phyloP scores from a whole-genome alignment of 345 rosid species.

The Eucalyptus albens region DNA sequence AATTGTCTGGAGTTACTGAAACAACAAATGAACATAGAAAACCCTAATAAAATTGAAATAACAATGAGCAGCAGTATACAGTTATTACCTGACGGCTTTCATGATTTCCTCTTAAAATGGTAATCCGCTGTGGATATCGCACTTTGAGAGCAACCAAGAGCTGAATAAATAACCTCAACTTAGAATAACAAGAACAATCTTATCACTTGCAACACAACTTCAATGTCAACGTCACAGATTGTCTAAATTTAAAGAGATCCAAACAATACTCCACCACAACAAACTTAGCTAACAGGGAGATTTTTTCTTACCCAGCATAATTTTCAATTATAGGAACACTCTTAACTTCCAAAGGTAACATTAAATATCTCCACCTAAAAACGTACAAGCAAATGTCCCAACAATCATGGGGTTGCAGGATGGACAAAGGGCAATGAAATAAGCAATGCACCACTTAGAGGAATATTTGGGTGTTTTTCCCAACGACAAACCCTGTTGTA shows the following conservation, averaged over 20 bases:
- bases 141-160: constrained; percentile 80
- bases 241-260: not conserved
- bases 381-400: not conserved
- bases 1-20: not conserved
- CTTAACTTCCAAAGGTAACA: not conserved
- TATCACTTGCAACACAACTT: not conserved
- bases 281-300: not conserved
- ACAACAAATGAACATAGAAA: not conserved
- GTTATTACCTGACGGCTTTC: constrained; percentile 85
- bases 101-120: constrained; percentile 89
- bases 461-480: not conserved
- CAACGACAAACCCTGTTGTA: not conserved
- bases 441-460: not conserved
- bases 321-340: not conserved
- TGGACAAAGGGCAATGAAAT: not conserved
- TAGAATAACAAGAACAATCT: not conserved
- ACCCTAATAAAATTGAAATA: not conserved
- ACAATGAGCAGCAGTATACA: not conserved
- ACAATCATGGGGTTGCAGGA: not conserved
- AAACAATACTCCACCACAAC: not conserved
- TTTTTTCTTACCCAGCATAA: not conserved
- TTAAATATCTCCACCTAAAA: not conserved
- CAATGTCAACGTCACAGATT: not conserved
- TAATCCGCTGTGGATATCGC: constrained; percentile 73
- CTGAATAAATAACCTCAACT: constrained; percentile 20